Conservation (phyloP, 257 asterid species). For the Avicennia marina region DNA sequence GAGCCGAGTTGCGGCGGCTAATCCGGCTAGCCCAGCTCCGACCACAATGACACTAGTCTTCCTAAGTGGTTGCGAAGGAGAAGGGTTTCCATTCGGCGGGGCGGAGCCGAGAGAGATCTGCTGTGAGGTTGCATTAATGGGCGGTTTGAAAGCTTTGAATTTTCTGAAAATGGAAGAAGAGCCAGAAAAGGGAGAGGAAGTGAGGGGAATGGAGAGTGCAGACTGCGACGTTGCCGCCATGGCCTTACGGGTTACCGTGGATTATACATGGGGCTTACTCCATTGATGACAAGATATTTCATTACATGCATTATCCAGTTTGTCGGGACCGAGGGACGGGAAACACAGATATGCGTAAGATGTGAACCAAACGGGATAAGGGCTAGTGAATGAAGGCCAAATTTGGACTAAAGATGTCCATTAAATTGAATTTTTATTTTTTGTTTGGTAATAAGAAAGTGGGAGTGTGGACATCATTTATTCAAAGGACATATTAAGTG, state of each 20-base stretch:
- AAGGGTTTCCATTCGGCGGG: constrained; percentile 25
- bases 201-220: constrained; percentile 21
- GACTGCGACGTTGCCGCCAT: not conserved
- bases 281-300: not conserved
- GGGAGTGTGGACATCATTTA: too few species aligned
- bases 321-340: not conserved
- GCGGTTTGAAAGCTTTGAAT: constrained; percentile 28
- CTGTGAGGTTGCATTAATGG: constrained; percentile 35
- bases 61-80: constrained; percentile 19
- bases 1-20: constrained; percentile 88
- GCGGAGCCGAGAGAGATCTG: too few species aligned
- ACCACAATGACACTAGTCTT: constrained; percentile 65
- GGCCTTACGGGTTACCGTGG: too few species aligned
- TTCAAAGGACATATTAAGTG: too few species aligned
- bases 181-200: constrained; percentile 19
- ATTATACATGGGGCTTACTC: not conserved
- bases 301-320: not conserved
- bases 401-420: too few species aligned
- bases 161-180: constrained; percentile 14
- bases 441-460: too few species aligned
- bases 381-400: too few species aligned
- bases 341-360: too few species aligned
- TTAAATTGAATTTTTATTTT: too few species aligned
- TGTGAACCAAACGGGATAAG: too few species aligned
- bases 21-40: constrained; percentile 94